Base-by-base conservation (phyloP, 2,329 filamentous ascomycete species). In the Fusarium hostae region DNA sequence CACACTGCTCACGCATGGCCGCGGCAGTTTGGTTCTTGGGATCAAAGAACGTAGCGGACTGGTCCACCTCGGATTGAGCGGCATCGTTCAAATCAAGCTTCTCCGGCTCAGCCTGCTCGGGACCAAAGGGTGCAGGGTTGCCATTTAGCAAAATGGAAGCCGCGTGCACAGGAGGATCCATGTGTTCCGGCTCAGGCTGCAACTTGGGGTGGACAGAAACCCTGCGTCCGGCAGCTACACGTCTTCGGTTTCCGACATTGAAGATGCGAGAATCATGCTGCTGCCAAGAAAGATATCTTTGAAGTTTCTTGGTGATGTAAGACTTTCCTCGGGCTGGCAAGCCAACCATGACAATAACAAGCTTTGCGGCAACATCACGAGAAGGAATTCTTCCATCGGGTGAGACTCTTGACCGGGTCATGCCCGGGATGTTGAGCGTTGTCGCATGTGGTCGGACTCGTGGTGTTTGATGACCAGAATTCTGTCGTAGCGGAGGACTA, bases 331-430 rank as follows among this genome's bases (percentile, higher is more conserved):
- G 88, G 13, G 96, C 96, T 5, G 96, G 96, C 76, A 99, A 84
- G 71, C 96, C 96, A 67, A 99, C 96, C 96, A 99, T 99, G 80
- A 99, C 91, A 77, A 99, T 97, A 79, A 98, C 94, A 69, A 99
- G 86, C 86, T 99, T 99, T 43, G 96, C 93, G 54, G 95, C 96
- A 54, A 99, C 93, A 87, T 99, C 96, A 78, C 95, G 89, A 79
- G 95, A 91, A 60, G 96, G 92, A 75, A 99, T 99, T 77, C 94
- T 91, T 74, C 96, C 96, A 81, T 99, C 96, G 12, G 96, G 96
- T 3, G 96, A 99, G 52, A 97, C 94, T 78, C 94, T 94, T 66
- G 95, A 98, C 78, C 94, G 92, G 66, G 96, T 99, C 86, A 99
- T 90, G 73, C 96, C 96, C 63, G 96, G 96, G 66, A 99, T 98